Base-by-base conservation (phyloP, 495 filamentous ascomycete species). In the Neurospora sp. region DNA sequence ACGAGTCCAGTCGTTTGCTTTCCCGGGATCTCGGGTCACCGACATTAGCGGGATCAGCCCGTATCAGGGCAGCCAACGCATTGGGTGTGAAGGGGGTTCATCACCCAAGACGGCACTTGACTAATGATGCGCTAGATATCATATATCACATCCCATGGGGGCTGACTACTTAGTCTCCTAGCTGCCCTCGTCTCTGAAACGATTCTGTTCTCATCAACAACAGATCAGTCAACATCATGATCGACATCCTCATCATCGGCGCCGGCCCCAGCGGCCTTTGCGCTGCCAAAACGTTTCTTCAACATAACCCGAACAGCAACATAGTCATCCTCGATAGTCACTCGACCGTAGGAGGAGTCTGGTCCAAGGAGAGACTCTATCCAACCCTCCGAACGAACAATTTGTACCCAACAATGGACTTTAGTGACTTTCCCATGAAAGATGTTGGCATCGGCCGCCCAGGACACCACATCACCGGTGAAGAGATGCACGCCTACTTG, bases 351-450 rank as follows among this genome's bases (percentile, higher is more conserved):
- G 87, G 87, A 1, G 87, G 87, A 4, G 86, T 85, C 0, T 89
- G 87, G 87, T 80, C 84, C 62, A 77, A 81, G 39, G 78, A 84
- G n/a, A 78, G 85, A 41, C 73, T 88, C 20, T 88, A 89, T 74
- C 83, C 85, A 4, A 84, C 90, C 11, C 86, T 94, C 31, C 89
- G 88, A 71, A 88, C 90, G 66, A 87, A 87, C 76, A 87, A 86
- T 48, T 73, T 85, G 12, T 75, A 88, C 23, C 90, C 91, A 12
- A 90, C 86, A 5, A 89, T 90, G 77, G 91, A 92, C 79, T 92
- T 87, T 79, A 89, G 87, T 59, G 92, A 93, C 76, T 92, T 91
- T 74, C 91, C 91, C 39, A 91, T 94, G 90, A 87, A 89, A 71
- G n/a, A 42, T 9, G 78, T 84, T 27, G 89, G 88, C 4, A 87